Evolutionary conservation across 2,329 filamentous ascomycete genomes (phyloP), one percentile per base, ranked within the genome.

Genomic region (Seiridium unicorne): DNA sequence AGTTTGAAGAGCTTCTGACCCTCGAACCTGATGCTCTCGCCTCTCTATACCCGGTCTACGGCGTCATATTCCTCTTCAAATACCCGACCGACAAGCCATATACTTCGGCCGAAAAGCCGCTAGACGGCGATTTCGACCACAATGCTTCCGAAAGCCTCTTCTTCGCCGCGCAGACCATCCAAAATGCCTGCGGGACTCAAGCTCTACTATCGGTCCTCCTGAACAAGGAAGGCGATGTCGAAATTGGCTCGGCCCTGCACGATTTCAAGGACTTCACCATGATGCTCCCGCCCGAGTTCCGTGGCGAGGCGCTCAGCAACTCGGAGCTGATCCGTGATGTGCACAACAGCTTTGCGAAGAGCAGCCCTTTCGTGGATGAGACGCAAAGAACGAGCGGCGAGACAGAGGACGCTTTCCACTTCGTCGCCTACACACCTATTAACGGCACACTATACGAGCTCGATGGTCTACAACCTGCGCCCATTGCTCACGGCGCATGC

Each of bases 11-110:
- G 79, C 88, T 99, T 65, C 86, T 97, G 61, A 90, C 91, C 1
- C 88, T 99, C 65, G 94, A 98, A 68, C 81, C 92, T 5, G 86
- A 91, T 57, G 84, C 85, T 60, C 84, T 96, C 10, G 83, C 85
- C 48, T 79, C 88, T 65, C 84, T 93, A 40, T 88, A 89, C 68
- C 90, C 91, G 18, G 83, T 97, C 57, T 96, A 97, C 79, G 95
- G 95, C 70, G 92, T 99, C 67, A 97, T 99, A 72, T 99, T 99
- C 78, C 91, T 99, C 74, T 99, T 99, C 88, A 98, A 97, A 79
- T 99, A 91, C 77, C 91, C 86, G 55, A 93, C 87, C 62, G 88
- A 90, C 72, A 84, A 76, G 62, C 84, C 81, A 68, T 89, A 81
- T 79, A 86, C 79, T 44, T 76, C 75, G 62, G 77, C 83, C 47